A percentile compares a stretch with the other conserved stretches of the same genome.
Evolutionary conservation across 176 grass and related monocot species (phyloP).

Genomic region (Echinochloa phyllopogon): DNA sequence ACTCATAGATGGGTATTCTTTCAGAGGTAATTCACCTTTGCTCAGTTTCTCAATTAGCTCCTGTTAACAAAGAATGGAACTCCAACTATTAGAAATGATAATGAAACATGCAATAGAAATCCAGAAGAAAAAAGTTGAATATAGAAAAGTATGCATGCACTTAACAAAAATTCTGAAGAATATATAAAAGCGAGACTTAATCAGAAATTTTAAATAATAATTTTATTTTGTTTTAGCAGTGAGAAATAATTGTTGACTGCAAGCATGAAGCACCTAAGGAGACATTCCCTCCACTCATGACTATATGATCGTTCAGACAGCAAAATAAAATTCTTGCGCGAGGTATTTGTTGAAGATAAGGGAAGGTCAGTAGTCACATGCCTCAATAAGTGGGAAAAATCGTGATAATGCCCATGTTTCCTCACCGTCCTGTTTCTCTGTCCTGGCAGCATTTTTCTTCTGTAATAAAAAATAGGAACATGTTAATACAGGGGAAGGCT

Average conservation of each 20-base stretch:
- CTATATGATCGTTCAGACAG: neutral
- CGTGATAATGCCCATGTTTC: constrained; percentile 80
- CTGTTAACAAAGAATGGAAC: constrained; percentile 45
- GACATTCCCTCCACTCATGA: neutral
- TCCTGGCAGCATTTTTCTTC: constrained; percentile 88
- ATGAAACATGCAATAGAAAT: neutral
- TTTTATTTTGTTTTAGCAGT: constrained; percentile 32
- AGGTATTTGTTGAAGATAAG: constrained; percentile 27
- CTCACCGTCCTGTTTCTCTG: constrained; percentile 72
- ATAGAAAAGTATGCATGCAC: neutral
- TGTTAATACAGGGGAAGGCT: constrained; percentile 44
- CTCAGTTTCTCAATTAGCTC: constrained; percentile 80
- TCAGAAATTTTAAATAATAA: neutral
- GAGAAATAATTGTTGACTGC: constrained; percentile 20
- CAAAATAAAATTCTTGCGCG: neutral
- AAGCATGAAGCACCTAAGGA: constrained; percentile 2
- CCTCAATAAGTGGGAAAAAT: constrained; percentile 91
- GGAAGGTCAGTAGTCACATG: constrained; percentile 33
- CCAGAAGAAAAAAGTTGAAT: neutral
- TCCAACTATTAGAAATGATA: neutral
- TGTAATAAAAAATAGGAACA: constrained; percentile 37
- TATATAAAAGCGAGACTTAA: neutral
- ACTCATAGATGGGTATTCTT: constrained; percentile 82
- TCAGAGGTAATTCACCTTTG: constrained; percentile 71
- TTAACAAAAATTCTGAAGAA: neutral